Percentiles rank a stretch among this genome's conserved stretches.
These are phyloP conservation scores for Oryza nivara DNA, from an alignment of 176 grass and related monocot species.

Conservation along the genomic window DNA sequence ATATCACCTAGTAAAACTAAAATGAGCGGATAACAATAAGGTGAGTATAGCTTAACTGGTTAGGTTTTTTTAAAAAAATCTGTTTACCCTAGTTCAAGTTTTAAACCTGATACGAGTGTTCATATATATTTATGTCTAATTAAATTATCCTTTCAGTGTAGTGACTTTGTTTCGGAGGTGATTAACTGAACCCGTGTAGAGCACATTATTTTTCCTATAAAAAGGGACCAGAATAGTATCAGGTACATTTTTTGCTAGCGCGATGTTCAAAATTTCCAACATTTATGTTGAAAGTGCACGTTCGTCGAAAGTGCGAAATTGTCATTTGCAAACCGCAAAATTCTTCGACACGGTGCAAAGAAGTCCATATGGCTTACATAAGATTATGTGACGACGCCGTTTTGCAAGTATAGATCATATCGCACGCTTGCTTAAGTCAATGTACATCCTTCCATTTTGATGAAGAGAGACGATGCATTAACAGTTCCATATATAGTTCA, in stretches of 20 bases:
- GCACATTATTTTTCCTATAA: too few relatives aligned
- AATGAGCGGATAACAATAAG: not conserved
- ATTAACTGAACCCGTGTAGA: not conserved
- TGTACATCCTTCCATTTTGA: not conserved
- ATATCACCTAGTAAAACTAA: too few relatives aligned
- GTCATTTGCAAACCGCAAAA: not conserved
- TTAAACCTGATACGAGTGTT: too few relatives aligned
- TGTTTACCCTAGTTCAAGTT: too few relatives aligned
- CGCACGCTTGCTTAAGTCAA: not conserved
- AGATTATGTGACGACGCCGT: not conserved
- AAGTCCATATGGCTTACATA: not conserved
- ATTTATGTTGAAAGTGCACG: not conserved
- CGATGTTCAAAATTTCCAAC: not conserved
- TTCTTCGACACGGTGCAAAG: not conserved
- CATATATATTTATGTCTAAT: too few relatives aligned
- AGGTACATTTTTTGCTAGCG: too few relatives aligned
- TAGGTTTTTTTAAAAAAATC: too few relatives aligned
- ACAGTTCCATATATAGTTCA: not conserved
- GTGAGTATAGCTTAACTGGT: too few relatives aligned
- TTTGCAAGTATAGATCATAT: not conserved
- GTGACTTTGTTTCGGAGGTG: too few relatives aligned
- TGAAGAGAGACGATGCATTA: not conserved
- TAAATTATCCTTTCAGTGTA: too few relatives aligned
- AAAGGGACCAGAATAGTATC: too few relatives aligned
- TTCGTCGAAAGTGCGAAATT: not conserved